Evolutionary conservation across 176 grass and related monocot species (phyloP).

Genomic region (Alloteropsis semialata): DNA sequence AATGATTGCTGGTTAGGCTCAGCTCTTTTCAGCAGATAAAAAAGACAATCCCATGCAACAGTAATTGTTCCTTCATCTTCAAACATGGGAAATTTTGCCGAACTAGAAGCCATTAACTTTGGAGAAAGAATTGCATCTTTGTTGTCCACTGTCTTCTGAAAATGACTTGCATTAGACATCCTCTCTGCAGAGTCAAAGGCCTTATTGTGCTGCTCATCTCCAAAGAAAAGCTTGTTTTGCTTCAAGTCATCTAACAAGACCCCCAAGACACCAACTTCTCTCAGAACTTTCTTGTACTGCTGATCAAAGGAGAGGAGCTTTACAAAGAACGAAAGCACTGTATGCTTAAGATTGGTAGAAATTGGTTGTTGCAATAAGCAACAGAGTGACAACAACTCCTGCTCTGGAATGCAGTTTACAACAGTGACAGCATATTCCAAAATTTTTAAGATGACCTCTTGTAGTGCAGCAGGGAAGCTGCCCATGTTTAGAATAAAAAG

Average conservation of each 20-base stretch:
- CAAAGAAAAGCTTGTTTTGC: constrained; percentile 85
- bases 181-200: constrained; percentile 51
- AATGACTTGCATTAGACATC: constrained; percentile 45
- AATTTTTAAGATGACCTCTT: constrained; percentile 99
- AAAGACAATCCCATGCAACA: constrained; percentile 99
- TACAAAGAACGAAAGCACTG: constrained; percentile 90
- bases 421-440: constrained; percentile 98
- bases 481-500: constrained; percentile 99
- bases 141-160: constrained; percentile 67
- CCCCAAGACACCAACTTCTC: constrained; percentile 95
- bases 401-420: constrained; percentile 96
- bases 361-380: constrained; percentile 99
- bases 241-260: constrained; percentile 97
- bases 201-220: constrained; percentile 67
- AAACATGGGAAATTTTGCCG: constrained; percentile 73
- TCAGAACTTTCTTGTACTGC: constrained; percentile 95
- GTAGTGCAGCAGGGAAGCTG: constrained; percentile 90
- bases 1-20: constrained; percentile 97
- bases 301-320: constrained; percentile 99
- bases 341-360: constrained; percentile 80
- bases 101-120: constrained; percentile 67
- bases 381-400: constrained; percentile 94
- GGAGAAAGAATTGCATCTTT: constrained; percentile 84
- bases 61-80: constrained; percentile 88
- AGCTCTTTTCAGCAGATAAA: constrained; percentile 91